Base-by-base conservation (phyloP, 2,329 filamentous ascomycete genomes). In the Pyrenophora seminiperda region DNA sequence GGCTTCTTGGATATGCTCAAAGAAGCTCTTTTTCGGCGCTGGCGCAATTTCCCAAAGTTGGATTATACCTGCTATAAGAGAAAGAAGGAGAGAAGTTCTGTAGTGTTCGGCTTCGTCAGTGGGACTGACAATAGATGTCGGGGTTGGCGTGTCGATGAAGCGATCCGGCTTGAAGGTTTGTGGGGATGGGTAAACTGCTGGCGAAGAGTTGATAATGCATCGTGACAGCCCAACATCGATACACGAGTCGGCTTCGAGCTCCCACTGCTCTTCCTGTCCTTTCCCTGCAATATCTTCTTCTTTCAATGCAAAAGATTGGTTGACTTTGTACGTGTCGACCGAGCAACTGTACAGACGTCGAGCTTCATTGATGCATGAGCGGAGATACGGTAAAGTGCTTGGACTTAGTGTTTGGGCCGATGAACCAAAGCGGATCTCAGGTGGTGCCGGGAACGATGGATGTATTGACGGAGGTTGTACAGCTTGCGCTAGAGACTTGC, bases 31-130 rank as follows among this genome's bases (percentile, higher is more conserved):
- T 51, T 71, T 70, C 3, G 68, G 67, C 18, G 68, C 68, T 0
- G 68, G 58, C 1, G 45, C 39, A 22, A 73, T 62, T 7, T 72
- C 68, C 70, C 70, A 73, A 2, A 73, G 62, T 52, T 73, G 70
- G 13, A 59, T 50, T 6, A 73, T 56, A 18, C 70, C 69, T 24
- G 68, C 61, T 3, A 72, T 43, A n/a, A 72, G 53, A 1, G 67
- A 52, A 4, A 66, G 37, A 7, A 70, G 44, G 5, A 72, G 60
- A 0, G 63, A 59, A 3, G 59, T 63, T 32, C 61, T 63, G 38
- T 64, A 59, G 1, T 58, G 53, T 22, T 58, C 55, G 1, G 62
- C 50, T 1, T 30, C n/a, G 22, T 64, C 53, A 11, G 44, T 53
- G 0, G 58, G 43, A 5, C 55, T 49, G 7, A 53, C 38, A n/a